Base-by-base conservation (phyloP, 805 yeast species). In the Pichia rugopelliculosa region DNA sequence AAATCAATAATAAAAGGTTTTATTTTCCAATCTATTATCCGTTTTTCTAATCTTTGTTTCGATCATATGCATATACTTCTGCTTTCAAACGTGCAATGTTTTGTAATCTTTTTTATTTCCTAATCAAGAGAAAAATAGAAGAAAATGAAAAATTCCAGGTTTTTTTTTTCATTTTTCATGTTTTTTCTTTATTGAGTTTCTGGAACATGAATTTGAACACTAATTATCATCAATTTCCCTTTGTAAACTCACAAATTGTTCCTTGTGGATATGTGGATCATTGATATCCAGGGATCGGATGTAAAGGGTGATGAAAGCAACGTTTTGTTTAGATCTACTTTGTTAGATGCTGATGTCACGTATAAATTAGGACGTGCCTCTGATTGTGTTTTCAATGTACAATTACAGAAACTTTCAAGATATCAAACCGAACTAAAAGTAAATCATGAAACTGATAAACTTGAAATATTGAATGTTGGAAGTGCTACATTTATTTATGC, bases 241-340 rank as follows among this genome's bases (percentile, higher is more conserved):
- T n/a, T n/a, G n/a, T n/a, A n/a, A n/a, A n/a, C n/a, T n/a, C n/a
- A n/a, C n/a, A n/a, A n/a, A n/a, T n/a, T n/a, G n/a, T n/a, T n/a
- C n/a, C n/a, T n/a, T n/a, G n/a, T n/a, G n/a, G n/a, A n/a, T 3
- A 46, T 46, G 49, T 46, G 49, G 49, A 41, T 46, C 6, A 36
- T 41, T 9, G 49, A 46, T 37, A n/a, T 41, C 4, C 45, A 41
- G 21, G 11, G 30, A 23, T 38, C 45, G 15, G 33, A 27, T 5
- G 4, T 15, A 13, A 7, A 24, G 30, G 18, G 24, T n/a, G 21
- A 39, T 24, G 21, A 6, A 17, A 34, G 13, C 13, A 10, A 12
- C 22, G 17, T 9, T 7, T 17, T 17, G 3, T 17, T 34, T 11
- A 34, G 9, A 10, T 17, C 37, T 3, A 11, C 9, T 34, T 34